Conservation (phyloP, 768 basidiomycete species). For the Tylopilus plumbeoviolaceoides region DNA sequence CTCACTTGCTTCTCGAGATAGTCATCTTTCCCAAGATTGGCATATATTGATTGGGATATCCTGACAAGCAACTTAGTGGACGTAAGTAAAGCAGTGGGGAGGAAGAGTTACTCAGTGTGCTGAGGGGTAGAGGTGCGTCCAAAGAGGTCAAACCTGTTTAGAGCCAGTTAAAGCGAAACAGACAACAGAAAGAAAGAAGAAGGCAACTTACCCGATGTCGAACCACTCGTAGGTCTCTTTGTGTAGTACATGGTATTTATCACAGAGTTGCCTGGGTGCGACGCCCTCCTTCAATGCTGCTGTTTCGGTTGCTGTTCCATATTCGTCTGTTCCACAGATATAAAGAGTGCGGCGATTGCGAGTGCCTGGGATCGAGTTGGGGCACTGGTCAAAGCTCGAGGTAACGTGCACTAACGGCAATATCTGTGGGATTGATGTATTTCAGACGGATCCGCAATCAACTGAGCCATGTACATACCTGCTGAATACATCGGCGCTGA, state of each 20-base stretch:
- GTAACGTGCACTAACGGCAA: conserved; percentile 43
- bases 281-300: conserved; percentile 88
- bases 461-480: conserved; percentile 49
- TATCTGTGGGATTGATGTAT: conserved; percentile 39
- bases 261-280: conserved; percentile 76
- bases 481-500: conserved; percentile 96
- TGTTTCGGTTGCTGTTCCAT: conserved; percentile 99
- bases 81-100: background rate
- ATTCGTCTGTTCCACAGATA: conserved; percentile 98
- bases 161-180: background rate
- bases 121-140: conserved; percentile 88
- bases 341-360: conserved; percentile 89
- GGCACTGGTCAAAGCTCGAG: background rate
- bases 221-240: conserved; percentile 97
- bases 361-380: conserved; percentile 38
- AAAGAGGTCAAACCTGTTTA: conserved; percentile 84
- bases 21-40: conserved; percentile 74
- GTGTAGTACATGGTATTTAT: conserved; percentile 87
- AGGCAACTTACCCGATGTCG: conserved; percentile 71
- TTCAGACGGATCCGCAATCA: conserved; percentile 1
- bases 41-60: conserved; percentile 87
- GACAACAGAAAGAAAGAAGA: background rate
- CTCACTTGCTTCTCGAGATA: conserved; percentile 79
- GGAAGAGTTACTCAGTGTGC: conserved; percentile 72
- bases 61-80: conserved; percentile 35